Evolutionary conservation across 2,329 filamentous ascomycete species (phyloP).

Genomic region (Aspergillus hiratsukae): DNA sequence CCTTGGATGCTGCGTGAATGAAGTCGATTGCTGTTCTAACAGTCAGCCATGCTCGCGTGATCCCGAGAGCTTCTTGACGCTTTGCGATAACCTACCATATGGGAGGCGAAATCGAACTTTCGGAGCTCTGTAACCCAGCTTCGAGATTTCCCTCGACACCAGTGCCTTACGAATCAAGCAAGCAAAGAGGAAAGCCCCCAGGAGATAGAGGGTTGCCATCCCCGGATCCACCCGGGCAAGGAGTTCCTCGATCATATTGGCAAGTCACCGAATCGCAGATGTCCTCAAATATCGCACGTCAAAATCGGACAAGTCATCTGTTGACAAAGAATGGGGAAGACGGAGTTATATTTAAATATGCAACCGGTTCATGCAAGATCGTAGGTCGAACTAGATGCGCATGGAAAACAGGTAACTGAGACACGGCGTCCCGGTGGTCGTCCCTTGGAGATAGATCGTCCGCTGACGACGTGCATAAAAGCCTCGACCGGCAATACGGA

Average conservation of each 20-base stretch:
- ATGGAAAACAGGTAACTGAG: background rate
- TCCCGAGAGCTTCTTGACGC: background rate
- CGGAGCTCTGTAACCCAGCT: conserved; percentile 35
- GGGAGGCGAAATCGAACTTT: conserved; percentile 31
- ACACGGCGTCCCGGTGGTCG: background rate
- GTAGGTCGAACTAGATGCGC: background rate
- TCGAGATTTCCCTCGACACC: conserved; percentile 24
- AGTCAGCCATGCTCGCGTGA: conserved; percentile 5
- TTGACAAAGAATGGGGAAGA: background rate
- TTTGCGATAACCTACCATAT: conserved; percentile 25
- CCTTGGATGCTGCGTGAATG: conserved; percentile 52
- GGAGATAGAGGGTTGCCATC: conserved; percentile 34
- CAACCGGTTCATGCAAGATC: background rate
- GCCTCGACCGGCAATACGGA: background rate
- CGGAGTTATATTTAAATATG: background rate
- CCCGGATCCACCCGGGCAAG: conserved; percentile 44
- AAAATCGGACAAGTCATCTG: background rate
- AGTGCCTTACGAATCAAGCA: conserved; percentile 27
- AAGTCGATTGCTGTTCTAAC: conserved; percentile 59
- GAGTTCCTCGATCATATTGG: conserved; percentile 47
- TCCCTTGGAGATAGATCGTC: background rate
- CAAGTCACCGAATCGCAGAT: background rate
- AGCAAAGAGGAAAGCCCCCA: conserved; percentile 38
- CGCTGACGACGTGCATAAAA: background rate
- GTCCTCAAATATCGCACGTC: background rate